Conservation (phyloP, 345 rosid species). For the Cardiospermum halicacabum region DNA sequence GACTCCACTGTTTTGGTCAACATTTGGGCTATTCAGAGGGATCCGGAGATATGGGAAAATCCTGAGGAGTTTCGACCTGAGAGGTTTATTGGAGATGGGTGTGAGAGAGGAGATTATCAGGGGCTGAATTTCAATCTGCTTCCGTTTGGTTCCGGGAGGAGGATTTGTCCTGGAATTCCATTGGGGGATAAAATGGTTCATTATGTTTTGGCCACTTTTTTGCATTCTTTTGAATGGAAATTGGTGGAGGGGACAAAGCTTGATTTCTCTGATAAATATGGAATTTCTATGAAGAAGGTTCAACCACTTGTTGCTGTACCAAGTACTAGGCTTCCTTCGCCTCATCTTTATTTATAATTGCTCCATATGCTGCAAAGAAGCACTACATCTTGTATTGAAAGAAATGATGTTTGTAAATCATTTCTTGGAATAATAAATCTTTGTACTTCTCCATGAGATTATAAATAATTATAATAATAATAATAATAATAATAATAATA, state of each 20-base stretch:
- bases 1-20: constrained; percentile 12
- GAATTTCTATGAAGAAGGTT: constrained; percentile 1
- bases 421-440: too few relatives aligned
- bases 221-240: constrained; percentile 13
- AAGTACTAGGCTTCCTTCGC: neutral
- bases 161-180: constrained; percentile 20
- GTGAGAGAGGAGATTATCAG: neutral
- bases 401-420: too few relatives aligned
- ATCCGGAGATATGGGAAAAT: constrained; percentile 7
- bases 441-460: too few relatives aligned
- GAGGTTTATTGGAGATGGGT: neutral
- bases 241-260: neutral
- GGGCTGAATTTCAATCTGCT: constrained; percentile 13
- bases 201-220: constrained; percentile 3
- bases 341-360: too few relatives aligned
- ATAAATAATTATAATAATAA: too few relatives aligned
- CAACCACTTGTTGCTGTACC: constrained; percentile 9
- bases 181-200: constrained; percentile 10
- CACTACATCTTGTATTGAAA: too few relatives aligned
- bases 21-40: constrained; percentile 11
- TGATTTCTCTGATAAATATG: constrained; percentile 13
- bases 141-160: constrained; percentile 25
- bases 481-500: too few relatives aligned
- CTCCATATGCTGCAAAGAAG: too few relatives aligned
- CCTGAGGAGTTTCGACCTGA: constrained; percentile 13